Evolutionary conservation across 2,329 filamentous ascomycete genomes (phyloP), one percentile per base, ranked within the genome.

Genomic region (Xenoacremonium recifei): DNA sequence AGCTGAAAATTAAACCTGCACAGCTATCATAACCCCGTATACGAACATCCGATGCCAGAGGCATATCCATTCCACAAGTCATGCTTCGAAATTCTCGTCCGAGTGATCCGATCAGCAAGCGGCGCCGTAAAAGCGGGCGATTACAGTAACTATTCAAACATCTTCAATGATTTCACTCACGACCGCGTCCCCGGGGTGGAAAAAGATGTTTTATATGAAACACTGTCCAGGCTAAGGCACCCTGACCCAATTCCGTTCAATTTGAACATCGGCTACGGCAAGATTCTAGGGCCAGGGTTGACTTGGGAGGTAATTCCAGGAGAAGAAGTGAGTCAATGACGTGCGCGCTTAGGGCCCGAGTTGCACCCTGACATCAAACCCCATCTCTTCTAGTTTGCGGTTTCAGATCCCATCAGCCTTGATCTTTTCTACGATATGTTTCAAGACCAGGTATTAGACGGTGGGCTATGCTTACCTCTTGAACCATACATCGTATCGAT

Each of bases 1-100:
- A 4, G 23, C 17, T 2, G 12, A 6, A 19, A 12, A 9, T 6
- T 7, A 7, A 30, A 21, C 27, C 4, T n/a, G n/a, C n/a, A n/a
- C n/a, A n/a, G n/a, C n/a, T n/a, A n/a, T n/a, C n/a, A n/a, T n/a
- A n/a, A n/a, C n/a, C n/a, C n/a, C n/a, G n/a, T n/a, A n/a, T n/a
- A n/a, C n/a, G n/a, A n/a, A n/a, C n/a, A n/a, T n/a, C n/a, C n/a
- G n/a, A n/a, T n/a, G n/a, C n/a, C n/a, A n/a, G 16, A 31, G 7
- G 39, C 37, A 5, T 44, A 44, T 23, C 44, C 44, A n/a, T 41
- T 47, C 17, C 44, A 47, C 20, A 17, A 19, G 15, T 18, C 12
- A 4, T 47, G 44, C 10, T 40, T 29, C n/a, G 17, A 25, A 20
- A 20, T 40, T 4, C 19, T 46, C 3, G 12, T 27, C 13, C 36